Percentiles rank a stretch among this genome's conserved stretches.
Conservation (phyloP, 441 rosid species). For the Manihot esculenta region DNA sequence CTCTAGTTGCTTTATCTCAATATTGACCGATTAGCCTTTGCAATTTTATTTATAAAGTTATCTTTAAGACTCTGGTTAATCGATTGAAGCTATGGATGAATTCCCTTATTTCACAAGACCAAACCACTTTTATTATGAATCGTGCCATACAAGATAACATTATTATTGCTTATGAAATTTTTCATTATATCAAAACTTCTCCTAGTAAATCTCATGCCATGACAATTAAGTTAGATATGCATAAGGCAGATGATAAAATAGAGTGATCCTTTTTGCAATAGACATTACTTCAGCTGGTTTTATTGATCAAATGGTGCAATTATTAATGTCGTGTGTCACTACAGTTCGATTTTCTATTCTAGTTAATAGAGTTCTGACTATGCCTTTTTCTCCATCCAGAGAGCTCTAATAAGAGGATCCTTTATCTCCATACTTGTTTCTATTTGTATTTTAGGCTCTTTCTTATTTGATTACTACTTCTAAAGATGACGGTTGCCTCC, state of each 20-base stretch:
- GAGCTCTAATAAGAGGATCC: constrained; percentile 1
- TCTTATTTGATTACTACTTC: too few species aligned
- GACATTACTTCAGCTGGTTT: not conserved
- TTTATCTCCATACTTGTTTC: not conserved
- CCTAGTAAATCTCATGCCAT: not conserved
- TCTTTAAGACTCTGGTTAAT: not conserved
- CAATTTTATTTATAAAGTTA: not conserved
- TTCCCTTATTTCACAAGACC: not conserved
- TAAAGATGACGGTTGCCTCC: too few species aligned
- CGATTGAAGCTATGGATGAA: not conserved
- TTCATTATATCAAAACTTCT: not conserved
- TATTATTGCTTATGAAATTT: not conserved
- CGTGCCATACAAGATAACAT: not conserved
- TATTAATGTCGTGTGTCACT: not conserved
- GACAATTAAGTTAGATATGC: not conserved
- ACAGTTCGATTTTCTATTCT: not conserved
- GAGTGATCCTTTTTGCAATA: not conserved
- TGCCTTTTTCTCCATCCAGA: not conserved
- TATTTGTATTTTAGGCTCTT: too few species aligned
- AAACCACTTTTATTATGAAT: not conserved
- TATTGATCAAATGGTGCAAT: not conserved
- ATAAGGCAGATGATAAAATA: not conserved
- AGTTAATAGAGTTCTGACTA: not conserved
- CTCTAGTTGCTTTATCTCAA: fast-evolving
- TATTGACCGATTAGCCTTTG: constrained; percentile 2